Evolutionary conservation across 257 asterid species (phyloP).

Genomic region (Nicotiana knightiana): DNA sequence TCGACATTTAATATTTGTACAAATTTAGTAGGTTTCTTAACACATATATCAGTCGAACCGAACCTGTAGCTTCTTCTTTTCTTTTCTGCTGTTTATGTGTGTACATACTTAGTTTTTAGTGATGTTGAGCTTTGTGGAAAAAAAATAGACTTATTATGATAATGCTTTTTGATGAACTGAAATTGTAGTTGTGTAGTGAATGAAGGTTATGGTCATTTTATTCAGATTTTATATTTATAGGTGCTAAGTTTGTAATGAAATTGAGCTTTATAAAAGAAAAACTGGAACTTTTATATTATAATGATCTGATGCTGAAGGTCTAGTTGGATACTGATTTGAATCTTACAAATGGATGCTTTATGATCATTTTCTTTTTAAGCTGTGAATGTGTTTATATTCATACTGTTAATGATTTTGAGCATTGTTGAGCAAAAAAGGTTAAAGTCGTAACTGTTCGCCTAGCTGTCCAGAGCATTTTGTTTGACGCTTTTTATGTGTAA

Average conservation of each 20-base stretch:
- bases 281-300: neutral
- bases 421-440: no score
- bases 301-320: conserved; percentile 8
- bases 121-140: neutral
- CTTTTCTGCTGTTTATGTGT: neutral
- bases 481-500: no score
- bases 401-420: neutral
- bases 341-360: conserved; percentile 8
- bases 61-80: neutral
- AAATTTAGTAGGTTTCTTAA: no score
- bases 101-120: neutral
- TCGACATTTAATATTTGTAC: neutral
- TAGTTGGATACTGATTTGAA: neutral
- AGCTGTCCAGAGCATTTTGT: no score
- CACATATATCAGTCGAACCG: neutral
- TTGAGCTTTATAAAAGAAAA: neutral
- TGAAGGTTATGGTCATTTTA: neutral
- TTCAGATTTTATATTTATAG: neutral
- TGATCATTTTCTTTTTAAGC: neutral
- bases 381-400: conserved; percentile 5
- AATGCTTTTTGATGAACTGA: neutral
- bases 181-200: neutral
- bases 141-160: conserved; percentile 6
- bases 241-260: neutral
- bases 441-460: no score